Evolutionary conservation across 2,329 filamentous ascomycete species (phyloP), one percentile per base, ranked within the genome.

Genomic region (Scytalidium lignicola): DNA sequence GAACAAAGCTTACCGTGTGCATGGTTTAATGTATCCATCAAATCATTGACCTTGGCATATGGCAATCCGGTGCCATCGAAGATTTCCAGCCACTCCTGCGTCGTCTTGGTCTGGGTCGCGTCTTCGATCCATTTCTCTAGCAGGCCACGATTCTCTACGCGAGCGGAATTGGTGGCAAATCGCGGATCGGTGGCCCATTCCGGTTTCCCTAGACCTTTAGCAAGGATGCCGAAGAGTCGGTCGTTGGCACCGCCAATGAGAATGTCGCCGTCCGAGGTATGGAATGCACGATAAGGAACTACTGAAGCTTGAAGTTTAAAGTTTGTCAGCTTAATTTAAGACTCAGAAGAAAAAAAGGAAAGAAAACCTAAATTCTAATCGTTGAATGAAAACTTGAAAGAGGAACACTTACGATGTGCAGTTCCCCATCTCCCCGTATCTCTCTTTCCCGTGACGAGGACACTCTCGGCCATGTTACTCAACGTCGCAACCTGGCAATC

Each of bases 401-500:
- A n/a, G n/a, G n/a, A n/a, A 26, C 5, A 48, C 71, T 69, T 72
- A 88, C 87, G 91, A 73, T 97, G 92, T 32, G 91, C 90, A 2
- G 92, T 97, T 12, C 92, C 92, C 91, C 91, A 96, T 54, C 92
- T 77, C 0, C 92, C 92, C 0, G 84, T 82, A 64, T 96, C 92
- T 56, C 85, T 85, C 68, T 95, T 71, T 1, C 90, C 90, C 56
- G 86, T 92, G 55, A 96, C 86, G 32, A 97, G 72, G 47, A 86
- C 89, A 49, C 90, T 95, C 64, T 88, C 93, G 6, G 92, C 92
- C 63, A 97, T 90, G 64, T 96, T 97, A 18, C 90, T 83, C 41
- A 97, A 71, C 0, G 90, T 96, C 0, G 90, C 91, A 9, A 91
- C 90, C 64, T 97, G 92, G 61, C 90, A 95, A 65, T 97, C 92